Percentiles rank a stretch among this genome's conserved stretches.
Evolutionary conservation across 1,284 basidiomycete genomes (phyloP).

Genomic region (Rhodotorula sp.): DNA sequence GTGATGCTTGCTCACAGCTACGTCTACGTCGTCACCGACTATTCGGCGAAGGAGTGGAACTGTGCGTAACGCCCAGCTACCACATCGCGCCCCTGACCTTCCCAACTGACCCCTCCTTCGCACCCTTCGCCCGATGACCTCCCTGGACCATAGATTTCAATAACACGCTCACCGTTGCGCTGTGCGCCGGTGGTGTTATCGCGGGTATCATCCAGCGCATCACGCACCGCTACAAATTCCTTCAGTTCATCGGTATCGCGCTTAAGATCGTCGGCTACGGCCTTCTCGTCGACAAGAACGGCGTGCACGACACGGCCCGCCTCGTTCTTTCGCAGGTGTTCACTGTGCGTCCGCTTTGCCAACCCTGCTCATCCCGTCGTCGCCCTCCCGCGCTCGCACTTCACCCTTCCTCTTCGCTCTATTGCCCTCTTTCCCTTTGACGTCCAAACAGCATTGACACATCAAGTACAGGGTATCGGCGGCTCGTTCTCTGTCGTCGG

Average conservation of each 20-base stretch:
- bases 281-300: constrained; percentile 32
- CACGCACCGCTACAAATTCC: constrained; percentile 55
- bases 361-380: no score
- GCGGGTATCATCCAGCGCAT: constrained; percentile 54
- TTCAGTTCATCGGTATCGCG: constrained; percentile 40
- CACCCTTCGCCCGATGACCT: not conserved
- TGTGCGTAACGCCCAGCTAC: not conserved
- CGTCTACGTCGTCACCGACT: constrained; percentile 50
- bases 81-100: constrained; percentile 2
- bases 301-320: constrained; percentile 30
- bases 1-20: no score
- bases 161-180: constrained; percentile 46
- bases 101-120: not conserved
- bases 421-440: no score
- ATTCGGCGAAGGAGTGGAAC: not conserved
- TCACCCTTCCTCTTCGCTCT: no score
- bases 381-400: no score
- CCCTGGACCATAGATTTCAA: constrained; percentile 35
- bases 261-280: constrained; percentile 38
- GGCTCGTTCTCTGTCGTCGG: constrained; percentile 43
- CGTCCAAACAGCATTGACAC: no score
- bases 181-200: constrained; percentile 53
- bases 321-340: constrained; percentile 39
- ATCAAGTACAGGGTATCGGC: constrained; percentile 17
- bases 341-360: not conserved